These are phyloP conservation scores for Colletotrichum sp. DNA, from an alignment of 2,329 filamentous ascomycete species.

Conservation along the genomic window DNA sequence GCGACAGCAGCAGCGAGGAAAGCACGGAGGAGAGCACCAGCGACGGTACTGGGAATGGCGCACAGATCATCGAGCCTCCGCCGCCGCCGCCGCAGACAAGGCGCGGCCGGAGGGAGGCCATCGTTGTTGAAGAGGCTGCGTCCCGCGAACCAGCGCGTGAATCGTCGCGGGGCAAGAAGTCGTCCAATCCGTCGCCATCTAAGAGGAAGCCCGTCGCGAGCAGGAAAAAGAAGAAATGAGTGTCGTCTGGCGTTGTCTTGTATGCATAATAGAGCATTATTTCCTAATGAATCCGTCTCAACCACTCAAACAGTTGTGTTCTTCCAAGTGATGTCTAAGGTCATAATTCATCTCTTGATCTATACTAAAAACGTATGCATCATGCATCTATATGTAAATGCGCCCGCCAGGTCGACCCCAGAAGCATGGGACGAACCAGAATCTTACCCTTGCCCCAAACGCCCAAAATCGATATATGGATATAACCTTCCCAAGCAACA, in stretches of 20 bases:
- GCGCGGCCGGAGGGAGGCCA: conserved; percentile 35
- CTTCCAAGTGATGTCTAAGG: neutral
- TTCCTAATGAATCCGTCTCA: neutral
- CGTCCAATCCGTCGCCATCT: conserved; percentile 38
- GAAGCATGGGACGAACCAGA: neutral
- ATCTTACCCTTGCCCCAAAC: neutral
- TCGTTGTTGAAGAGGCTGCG: conserved; percentile 42
- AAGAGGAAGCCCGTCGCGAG: conserved; percentile 43
- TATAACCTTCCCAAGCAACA: neutral
- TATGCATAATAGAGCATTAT: conserved; percentile 8
- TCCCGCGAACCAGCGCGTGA: conserved; percentile 30
- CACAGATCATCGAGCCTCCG: conserved; percentile 33
- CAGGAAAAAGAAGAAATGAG: conserved; percentile 39
- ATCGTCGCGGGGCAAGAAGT: conserved; percentile 42
- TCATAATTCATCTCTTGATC: conserved; percentile 10
- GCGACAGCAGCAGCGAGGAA: conserved; percentile 33
- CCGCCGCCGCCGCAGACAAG: conserved; percentile 4
- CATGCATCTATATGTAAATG: neutral
- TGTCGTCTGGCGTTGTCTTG: neutral
- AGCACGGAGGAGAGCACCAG: conserved; percentile 36
- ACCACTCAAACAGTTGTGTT: neutral
- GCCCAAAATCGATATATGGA: neutral
- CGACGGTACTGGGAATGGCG: conserved; percentile 40
- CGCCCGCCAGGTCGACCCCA: neutral
- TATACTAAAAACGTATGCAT: neutral